Evolutionary conservation across 1,139 yeast species (phyloP).

Genomic region (Pichia inconspicua): DNA sequence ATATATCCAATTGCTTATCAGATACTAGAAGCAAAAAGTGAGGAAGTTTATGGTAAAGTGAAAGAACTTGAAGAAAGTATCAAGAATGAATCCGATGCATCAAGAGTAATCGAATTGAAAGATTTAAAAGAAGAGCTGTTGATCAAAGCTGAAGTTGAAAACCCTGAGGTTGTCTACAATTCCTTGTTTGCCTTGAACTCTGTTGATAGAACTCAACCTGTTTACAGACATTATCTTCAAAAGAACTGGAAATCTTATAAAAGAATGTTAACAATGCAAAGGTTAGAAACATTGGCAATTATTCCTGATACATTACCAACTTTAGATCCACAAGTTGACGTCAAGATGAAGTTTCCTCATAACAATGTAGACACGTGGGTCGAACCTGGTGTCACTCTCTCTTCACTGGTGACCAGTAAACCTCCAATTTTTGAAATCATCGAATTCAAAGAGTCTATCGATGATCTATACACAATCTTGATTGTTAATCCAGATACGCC

Average conservation of each 20-base stretch:
- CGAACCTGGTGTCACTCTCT: conserved; percentile 69
- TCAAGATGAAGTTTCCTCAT: conserved; percentile 68
- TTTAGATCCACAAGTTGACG: conserved; percentile 72
- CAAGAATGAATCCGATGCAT: not conserved
- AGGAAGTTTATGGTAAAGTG: conserved; percentile 25
- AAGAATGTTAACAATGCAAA: conserved; percentile 72
- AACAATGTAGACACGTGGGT: conserved; percentile 58
- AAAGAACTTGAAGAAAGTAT: conserved; percentile 22
- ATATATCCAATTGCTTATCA: conserved; percentile 66
- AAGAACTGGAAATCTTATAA: conserved; percentile 67
- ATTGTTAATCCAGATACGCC: conserved; percentile 93
- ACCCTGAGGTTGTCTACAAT: conserved; percentile 81
- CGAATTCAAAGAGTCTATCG: conserved; percentile 54
- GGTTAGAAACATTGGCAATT: conserved; percentile 76
- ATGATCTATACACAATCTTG: conserved; percentile 60
- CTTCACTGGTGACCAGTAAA: conserved; percentile 61
- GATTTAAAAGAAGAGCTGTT: conserved; percentile 24
- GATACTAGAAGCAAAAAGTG: conserved; percentile 44
- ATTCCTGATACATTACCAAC: conserved; percentile 95
- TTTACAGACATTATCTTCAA: conserved; percentile 62
- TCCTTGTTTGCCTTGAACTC: conserved; percentile 37
- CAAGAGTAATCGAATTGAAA: conserved; percentile 11
- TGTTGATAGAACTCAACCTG: conserved; percentile 67
- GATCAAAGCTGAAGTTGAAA: conserved; percentile 53
- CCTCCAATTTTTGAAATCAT: conserved; percentile 73